Conservation (phyloP, 108 stramenopile genomes). For the Cyclotella choctawhatcheeana region DNA sequence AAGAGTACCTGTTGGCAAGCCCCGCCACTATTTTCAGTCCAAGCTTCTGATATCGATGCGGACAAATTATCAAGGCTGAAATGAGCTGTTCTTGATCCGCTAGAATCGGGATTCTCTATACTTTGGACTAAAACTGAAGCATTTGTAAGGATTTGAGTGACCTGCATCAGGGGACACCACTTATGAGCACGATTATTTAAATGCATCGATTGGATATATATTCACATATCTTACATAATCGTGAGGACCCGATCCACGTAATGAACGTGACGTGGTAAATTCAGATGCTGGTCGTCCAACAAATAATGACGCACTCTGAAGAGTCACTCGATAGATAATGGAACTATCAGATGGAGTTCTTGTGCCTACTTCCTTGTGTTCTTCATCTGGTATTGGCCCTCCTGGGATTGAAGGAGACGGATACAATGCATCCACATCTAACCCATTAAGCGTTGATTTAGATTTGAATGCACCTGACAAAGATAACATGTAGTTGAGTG, state of each 20-base stretch:
- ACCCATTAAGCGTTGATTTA: not conserved
- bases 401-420: not conserved
- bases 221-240: constrained; percentile 26
- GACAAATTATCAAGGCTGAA: constrained; percentile 74
- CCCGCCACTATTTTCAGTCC: constrained; percentile 2
- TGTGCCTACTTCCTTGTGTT: not conserved
- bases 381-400: constrained; percentile 9
- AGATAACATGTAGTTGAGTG: not conserved
- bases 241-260: constrained; percentile 10
- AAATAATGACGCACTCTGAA: constrained; percentile 65
- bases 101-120: constrained; percentile 75
- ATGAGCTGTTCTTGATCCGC: constrained; percentile 70
- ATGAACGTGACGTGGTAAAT: constrained; percentile 19
- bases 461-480: constrained; percentile 5
- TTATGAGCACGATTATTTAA: constrained; percentile 18
- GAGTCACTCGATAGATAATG: constrained; percentile 65
- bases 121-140: constrained; percentile 78
- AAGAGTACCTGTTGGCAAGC: constrained; percentile 54
- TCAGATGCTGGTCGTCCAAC: constrained; percentile 63
- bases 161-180: not conserved
- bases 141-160: constrained; percentile 69
- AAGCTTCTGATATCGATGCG: constrained; percentile 57
- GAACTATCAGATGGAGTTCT: constrained; percentile 51
- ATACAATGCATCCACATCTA: not conserved
- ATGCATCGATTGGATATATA: not conserved